Evolutionary conservation across 192 early-diverging fungal genomes (phyloP).

Genomic region (Linnemannia hyalina): DNA sequence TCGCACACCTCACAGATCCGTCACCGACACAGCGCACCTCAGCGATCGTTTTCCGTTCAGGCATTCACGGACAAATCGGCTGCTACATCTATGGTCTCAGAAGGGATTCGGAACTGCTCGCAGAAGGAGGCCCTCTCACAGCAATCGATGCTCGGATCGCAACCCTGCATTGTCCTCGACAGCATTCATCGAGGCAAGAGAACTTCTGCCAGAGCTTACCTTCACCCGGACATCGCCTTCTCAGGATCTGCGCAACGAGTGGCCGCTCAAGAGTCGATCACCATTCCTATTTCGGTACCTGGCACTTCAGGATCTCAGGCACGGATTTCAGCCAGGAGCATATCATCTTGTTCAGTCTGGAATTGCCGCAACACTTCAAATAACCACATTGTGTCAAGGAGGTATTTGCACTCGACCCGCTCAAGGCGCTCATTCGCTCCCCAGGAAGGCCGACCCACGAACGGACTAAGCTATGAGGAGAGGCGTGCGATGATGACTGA

Average conservation of each 20-base stretch:
- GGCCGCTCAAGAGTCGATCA: neutral
- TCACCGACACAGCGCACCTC: slow-evolving; percentile 2
- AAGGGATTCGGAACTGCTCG: slow-evolving; percentile 17
- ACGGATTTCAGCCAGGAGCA: neutral
- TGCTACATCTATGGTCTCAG: neutral
- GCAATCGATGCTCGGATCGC: slow-evolving; percentile 32
- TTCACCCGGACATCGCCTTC: slow-evolving; percentile 5
- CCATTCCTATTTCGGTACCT: neutral
- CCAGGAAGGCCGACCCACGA: neutral
- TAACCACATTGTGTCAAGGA: neutral
- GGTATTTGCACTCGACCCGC: slow-evolving; percentile 25
- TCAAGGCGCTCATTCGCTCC: slow-evolving; percentile 18
- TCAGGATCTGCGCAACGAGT: neutral
- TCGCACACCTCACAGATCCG: slow-evolving; percentile 6
- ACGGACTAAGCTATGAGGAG: slow-evolving; percentile 2
- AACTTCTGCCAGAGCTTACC: slow-evolving; percentile 14
- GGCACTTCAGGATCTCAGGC: neutral
- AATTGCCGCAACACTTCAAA: neutral
- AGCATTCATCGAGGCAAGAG: slow-evolving; percentile 39
- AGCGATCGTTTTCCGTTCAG: slow-evolving; percentile 38
- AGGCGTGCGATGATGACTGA: slow-evolving; percentile 23
- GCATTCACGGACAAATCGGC: slow-evolving; percentile 17
- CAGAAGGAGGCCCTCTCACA: slow-evolving; percentile 27
- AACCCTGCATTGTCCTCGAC: slow-evolving; percentile 32
- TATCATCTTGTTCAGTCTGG: slow-evolving; percentile 4